phyloP scores from a whole-genome alignment of 352 stramenopile genomes.

The Vaucheria bursata region DNA sequence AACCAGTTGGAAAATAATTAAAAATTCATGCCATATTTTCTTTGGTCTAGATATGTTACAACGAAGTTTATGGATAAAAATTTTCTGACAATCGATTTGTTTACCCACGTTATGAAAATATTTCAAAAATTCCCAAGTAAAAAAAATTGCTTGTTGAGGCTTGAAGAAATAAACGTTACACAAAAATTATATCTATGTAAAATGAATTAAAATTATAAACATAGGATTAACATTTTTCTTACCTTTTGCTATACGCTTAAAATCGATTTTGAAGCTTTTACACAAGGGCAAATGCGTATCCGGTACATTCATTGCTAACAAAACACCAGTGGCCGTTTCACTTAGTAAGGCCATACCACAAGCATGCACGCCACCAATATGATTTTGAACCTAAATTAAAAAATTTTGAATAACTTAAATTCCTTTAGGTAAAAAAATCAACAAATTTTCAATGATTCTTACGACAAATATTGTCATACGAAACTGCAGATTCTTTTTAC shows the following conservation, averaged over 20 bases:
- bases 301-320: conserved; percentile 72
- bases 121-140: neutral
- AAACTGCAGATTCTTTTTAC: neutral
- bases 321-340: conserved; percentile 67
- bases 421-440: neutral
- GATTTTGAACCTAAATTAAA: conserved; percentile 68
- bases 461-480: neutral
- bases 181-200: neutral
- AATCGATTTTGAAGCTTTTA: conserved; percentile 70
- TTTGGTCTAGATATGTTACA: too few species aligned
- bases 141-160: neutral
- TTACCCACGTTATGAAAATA: too few species aligned
- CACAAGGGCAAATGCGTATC: conserved; percentile 66
- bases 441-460: neutral
- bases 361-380: conserved; percentile 71
- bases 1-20: too few species aligned
- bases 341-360: conserved; percentile 70
- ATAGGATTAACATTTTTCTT: too few species aligned
- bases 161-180: neutral
- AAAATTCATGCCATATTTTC: too few species aligned
- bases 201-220: neutral
- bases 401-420: neutral
- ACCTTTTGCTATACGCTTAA: conserved; percentile 59
- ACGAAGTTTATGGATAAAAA: too few species aligned
- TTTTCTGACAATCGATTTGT: too few species aligned